Percentiles rank a stretch among this genome's conserved stretches.
These are phyloP conservation scores for Aegilops umbellulata DNA, from an alignment of 176 grass and related monocot genomes.

Conservation along the genomic window DNA sequence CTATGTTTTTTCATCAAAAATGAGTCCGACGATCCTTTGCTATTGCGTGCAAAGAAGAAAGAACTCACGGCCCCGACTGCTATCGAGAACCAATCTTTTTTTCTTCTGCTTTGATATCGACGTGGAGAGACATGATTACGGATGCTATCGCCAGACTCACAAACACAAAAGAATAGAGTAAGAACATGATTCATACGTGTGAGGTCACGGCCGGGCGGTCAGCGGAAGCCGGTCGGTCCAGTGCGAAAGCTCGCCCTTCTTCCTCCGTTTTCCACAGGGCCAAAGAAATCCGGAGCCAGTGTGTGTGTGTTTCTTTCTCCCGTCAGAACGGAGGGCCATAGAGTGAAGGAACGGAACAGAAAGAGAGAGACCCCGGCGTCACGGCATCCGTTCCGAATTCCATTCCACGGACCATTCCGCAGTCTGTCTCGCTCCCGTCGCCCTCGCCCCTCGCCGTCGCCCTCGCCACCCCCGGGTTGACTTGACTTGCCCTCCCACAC, in stretches of 20 bases:
- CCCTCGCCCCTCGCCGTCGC: conserved; percentile 21
- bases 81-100: background rate
- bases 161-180: too few species aligned
- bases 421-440: background rate
- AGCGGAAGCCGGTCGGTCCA: background rate
- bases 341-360: background rate
- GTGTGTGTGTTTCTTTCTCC: background rate
- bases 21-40: too few species aligned
- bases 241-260: conserved; percentile 13
- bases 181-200: too few species aligned
- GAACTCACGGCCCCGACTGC: too few species aligned
- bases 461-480: conserved; percentile 26
- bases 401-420: conserved; percentile 34
- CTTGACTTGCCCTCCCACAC: conserved; percentile 29
- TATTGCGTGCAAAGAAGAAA: too few species aligned
- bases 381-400: conserved; percentile 21
- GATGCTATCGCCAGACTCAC: too few species aligned
- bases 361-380: conserved; percentile 20
- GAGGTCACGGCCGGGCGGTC: background rate
- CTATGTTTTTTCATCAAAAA: too few species aligned
- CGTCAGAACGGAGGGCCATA: conserved; percentile 14
- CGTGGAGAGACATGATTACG: too few species aligned
- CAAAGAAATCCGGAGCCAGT: background rate
- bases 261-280: background rate
- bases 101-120: background rate